These are phyloP conservation scores for Naganishia onofrii DNA, from an alignment of 768 basidiomycete genomes.

Conservation along the genomic window DNA sequence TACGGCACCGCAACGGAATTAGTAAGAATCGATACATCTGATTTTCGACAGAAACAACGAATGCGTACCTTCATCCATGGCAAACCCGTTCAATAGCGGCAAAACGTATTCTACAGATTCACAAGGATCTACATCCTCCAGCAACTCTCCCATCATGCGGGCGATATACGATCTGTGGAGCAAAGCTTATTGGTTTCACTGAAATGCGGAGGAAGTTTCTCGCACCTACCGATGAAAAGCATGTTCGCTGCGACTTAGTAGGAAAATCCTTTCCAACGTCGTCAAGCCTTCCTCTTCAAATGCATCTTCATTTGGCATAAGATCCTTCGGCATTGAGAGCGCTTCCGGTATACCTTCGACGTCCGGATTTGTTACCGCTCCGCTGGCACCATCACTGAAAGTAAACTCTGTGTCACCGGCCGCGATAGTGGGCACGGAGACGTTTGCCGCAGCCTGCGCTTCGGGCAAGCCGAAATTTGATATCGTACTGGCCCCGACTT, in stretches of 20 bases:
- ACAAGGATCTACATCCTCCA: constrained; percentile 70
- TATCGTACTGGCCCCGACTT: not conserved
- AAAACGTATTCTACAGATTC: constrained; percentile 92
- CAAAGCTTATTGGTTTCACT: constrained; percentile 5
- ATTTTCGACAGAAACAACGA: not conserved
- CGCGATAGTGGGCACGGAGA: not conserved
- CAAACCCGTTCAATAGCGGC: constrained; percentile 79
- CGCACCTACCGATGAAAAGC: constrained; percentile 59
- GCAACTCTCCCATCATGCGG: constrained; percentile 73
- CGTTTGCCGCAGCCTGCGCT: constrained; percentile 9
- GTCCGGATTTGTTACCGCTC: constrained; percentile 14
- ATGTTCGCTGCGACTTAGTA: constrained; percentile 76
- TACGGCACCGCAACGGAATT: constrained; percentile 45
- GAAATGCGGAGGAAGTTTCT: not conserved
- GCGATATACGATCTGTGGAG: constrained; percentile 70
- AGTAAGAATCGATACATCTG: not conserved
- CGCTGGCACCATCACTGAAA: not conserved
- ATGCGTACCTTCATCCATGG: constrained; percentile 74
- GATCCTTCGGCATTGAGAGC: constrained; percentile 39
- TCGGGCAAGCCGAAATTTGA: not conserved
- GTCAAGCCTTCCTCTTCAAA: constrained; percentile 77
- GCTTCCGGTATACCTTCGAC: constrained; percentile 39
- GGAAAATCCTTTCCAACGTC: constrained; percentile 86
- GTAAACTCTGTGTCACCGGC: not conserved
- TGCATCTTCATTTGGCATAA: constrained; percentile 50